Base-by-base conservation (phyloP, 495 filamentous ascomycete genomes). In the Lasiosphaeria ovina region DNA sequence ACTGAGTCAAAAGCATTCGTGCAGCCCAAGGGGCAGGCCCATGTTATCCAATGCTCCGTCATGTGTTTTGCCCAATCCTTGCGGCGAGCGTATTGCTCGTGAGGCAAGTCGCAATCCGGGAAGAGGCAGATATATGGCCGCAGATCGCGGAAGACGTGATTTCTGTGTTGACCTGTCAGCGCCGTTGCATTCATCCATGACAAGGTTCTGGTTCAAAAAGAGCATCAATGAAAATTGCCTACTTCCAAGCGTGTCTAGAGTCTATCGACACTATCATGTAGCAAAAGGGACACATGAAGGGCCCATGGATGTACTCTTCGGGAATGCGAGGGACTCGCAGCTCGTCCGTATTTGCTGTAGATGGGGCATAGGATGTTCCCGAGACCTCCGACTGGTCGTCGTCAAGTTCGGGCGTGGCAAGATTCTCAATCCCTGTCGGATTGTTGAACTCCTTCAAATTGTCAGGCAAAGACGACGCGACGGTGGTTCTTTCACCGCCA, bases 231-330 rank as follows among this genome's bases (percentile, higher is more conserved):
- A 42, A 42, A 47, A 47, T 11, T 1, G 48, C 65, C 8, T 64
- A 70, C 68, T 68, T 71, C 72, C 70, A 74, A 0, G 62, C 63
- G 1, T 38, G 7, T 17, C 57, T 66, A n/a, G 61, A 65, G 34
- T 61, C 55, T 7, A 71, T 62, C 3, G 35, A 61, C 31, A 68
- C 60, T 11, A 68, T 63, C 31, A 61, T 72, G 52, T 57, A 69
- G 35, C 72, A 74, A 49, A 67, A 72, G 4, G 72, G 72, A 24
- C 72, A 74, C 33, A 68, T 55, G 33, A 74, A 73, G 1, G 64
- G 63, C 9, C 66, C 62, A 2, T 68, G 60, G 47, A 34, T 45
- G 17, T 56, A 33, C 33, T 60, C 56, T 17, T 51, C 10, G 2
- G 68, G 66, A 54, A 61, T n/a, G 12, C 32, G 58, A 38, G 65